phyloP scores from a whole-genome alignment of 768 basidiomycete species.

The Mycena leptocephala region DNA sequence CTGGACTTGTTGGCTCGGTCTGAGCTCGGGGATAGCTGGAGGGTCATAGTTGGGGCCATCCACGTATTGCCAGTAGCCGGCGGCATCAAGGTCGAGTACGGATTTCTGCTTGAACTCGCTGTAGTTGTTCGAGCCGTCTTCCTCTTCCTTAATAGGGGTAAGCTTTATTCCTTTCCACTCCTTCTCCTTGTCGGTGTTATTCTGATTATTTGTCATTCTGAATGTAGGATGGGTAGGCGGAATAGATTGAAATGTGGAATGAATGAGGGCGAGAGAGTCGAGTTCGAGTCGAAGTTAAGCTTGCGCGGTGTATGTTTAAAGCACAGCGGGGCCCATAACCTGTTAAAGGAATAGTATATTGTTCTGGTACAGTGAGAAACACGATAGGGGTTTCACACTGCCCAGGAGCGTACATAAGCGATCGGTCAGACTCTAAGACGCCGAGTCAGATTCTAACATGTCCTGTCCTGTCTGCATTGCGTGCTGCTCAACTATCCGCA shows the following conservation, averaged over 20 bases:
- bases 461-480: too few species aligned
- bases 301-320: background rate
- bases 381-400: too few species aligned
- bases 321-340: constrained; percentile 3
- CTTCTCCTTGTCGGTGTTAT: background rate
- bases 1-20: background rate
- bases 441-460: too few species aligned
- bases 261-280: background rate
- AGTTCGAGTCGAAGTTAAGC: background rate
- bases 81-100: constrained; percentile 25
- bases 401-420: too few species aligned
- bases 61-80: constrained; percentile 27
- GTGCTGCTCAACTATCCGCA: too few species aligned
- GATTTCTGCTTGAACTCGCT: constrained; percentile 29
- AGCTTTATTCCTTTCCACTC: constrained; percentile 24
- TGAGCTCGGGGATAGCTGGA: constrained; percentile 26
- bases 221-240: background rate
- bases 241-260: background rate
- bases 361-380: too few species aligned
- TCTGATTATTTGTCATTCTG: background rate
- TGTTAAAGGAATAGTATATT: background rate
- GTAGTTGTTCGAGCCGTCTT: constrained; percentile 22
- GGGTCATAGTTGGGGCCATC: constrained; percentile 24
- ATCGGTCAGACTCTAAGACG: too few species aligned
- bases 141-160: constrained; percentile 21